Conservation (phyloP, 2,329 filamentous ascomycete genomes). For the Xylaria sp. region DNA sequence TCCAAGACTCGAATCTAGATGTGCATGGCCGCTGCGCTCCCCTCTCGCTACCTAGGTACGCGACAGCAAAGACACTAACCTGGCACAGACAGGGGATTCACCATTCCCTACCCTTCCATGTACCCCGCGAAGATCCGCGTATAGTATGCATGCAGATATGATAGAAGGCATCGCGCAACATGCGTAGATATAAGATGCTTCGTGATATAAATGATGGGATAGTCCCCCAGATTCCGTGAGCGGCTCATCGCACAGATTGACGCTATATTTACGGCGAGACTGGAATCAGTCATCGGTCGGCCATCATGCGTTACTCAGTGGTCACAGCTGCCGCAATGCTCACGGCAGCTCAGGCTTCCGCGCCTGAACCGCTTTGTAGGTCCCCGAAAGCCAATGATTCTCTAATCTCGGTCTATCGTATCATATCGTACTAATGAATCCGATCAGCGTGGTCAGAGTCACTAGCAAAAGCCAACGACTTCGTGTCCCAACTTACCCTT, state of each 20-base stretch:
- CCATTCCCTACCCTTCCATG: not conserved
- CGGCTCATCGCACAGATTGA: not conserved
- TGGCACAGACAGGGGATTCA: not conserved
- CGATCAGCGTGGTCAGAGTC: conserved; percentile 12
- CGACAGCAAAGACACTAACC: not conserved
- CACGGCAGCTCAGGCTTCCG: conserved; percentile 22
- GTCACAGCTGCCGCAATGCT: not conserved
- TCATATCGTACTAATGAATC: not conserved
- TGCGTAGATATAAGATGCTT: not conserved
- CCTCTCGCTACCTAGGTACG: not conserved
- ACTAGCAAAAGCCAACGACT: conserved; percentile 3
- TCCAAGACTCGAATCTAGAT: not conserved
- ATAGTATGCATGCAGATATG: not conserved
- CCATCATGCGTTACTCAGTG: not conserved
- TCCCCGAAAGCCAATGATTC: not conserved
- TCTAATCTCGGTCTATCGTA: not conserved
- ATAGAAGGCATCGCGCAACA: not conserved
- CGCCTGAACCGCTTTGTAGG: conserved; percentile 10
- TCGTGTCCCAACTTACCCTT: conserved; percentile 20
- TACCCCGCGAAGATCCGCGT: not conserved
- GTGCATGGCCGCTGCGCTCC: not conserved
- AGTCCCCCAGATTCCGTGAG: not conserved
- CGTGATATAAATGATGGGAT: not conserved
- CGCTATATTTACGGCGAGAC: not conserved
- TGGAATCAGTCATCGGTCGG: not conserved